phyloP scores from a whole-genome alignment of 257 asterid genomes.

The Solanum peruvianum region DNA sequence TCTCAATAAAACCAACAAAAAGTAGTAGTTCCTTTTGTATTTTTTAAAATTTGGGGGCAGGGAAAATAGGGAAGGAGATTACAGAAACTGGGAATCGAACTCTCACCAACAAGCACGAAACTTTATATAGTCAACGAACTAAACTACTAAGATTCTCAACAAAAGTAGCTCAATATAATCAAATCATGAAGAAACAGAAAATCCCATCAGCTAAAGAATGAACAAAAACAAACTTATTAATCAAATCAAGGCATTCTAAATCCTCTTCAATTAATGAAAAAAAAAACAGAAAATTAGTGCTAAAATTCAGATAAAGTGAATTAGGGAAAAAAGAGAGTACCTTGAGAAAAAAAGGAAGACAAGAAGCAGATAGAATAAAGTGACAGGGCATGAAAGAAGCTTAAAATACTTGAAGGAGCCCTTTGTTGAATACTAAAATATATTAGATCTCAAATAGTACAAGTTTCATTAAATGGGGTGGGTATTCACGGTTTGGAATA shows the following conservation, averaged over 20 bases:
- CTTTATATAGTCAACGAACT: neutral
- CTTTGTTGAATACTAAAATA: neutral
- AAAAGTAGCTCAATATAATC: neutral
- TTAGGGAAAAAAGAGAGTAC: neutral
- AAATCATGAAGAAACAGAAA: neutral
- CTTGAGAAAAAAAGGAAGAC: conserved; percentile 9
- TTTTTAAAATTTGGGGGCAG: neutral
- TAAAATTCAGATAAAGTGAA: neutral
- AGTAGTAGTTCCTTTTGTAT: neutral
- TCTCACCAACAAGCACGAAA: neutral
- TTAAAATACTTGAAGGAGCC: neutral
- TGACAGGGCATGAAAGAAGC: neutral
- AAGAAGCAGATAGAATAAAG: conserved; percentile 30
- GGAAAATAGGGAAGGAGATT: neutral
- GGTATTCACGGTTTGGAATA: neutral
- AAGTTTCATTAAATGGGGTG: neutral
- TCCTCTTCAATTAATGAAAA: neutral
- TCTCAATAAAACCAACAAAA: neutral
- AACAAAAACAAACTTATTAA: neutral
- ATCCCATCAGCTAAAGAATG: neutral
- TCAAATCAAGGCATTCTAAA: neutral
- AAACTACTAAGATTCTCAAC: neutral
- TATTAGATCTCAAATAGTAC: neutral
- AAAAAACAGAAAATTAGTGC: neutral
- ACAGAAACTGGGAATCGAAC: neutral